Conservation (phyloP, 169 alveolate species). For the Cryptosporidium felis region DNA sequence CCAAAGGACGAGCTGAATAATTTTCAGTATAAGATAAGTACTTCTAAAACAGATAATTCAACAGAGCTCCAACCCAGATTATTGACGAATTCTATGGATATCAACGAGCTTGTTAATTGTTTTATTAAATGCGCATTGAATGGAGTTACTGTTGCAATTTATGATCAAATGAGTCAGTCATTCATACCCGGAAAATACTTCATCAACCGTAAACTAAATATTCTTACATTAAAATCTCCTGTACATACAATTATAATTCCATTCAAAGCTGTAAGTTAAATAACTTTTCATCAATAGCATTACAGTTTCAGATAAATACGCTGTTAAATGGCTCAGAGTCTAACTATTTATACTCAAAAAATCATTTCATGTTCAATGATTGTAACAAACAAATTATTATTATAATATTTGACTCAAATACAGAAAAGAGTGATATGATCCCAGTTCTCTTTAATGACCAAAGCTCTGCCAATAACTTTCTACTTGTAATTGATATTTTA, state of each 20-base stretch:
- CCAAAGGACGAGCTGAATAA: not conserved
- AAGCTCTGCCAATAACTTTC: constrained; percentile 46
- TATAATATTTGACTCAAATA: constrained; percentile 54
- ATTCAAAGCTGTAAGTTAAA: constrained; percentile 67
- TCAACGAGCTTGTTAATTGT: constrained; percentile 34
- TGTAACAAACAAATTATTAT: constrained; percentile 25
- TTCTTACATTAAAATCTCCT: constrained; percentile 48
- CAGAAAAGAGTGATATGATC: constrained; percentile 41
- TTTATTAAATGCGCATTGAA: constrained; percentile 51
- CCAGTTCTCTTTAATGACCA: constrained; percentile 43
- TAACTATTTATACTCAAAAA: constrained; percentile 38
- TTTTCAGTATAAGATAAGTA: not conserved
- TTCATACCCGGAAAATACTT: constrained; percentile 61
- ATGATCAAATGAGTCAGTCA: constrained; percentile 49
- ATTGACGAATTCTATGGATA: constrained; percentile 29
- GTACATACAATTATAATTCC: constrained; percentile 59
- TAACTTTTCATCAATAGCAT: not conserved
- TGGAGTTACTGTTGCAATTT: constrained; percentile 44
- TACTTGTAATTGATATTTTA: constrained; percentile 27
- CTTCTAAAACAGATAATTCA: constrained; percentile 24
- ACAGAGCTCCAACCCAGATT: constrained; percentile 11
- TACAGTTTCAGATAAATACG: constrained; percentile 35
- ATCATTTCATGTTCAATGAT: not conserved
- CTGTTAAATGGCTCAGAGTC: constrained; percentile 47
- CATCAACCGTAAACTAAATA: constrained; percentile 25